Base-by-base conservation (phyloP, 306 rosid genomes). In the Vachellia collinsii region DNA sequence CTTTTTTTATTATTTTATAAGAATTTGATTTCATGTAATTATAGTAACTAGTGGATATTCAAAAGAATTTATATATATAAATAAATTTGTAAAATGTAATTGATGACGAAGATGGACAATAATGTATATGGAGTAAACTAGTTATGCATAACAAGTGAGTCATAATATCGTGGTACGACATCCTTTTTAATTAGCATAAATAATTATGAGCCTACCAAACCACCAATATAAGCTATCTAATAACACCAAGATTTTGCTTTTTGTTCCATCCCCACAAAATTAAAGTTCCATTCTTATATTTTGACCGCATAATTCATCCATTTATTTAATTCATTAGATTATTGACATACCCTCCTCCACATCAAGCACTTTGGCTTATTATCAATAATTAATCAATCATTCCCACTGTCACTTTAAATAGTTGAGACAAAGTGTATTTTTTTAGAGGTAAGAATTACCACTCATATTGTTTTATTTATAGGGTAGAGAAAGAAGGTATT, bases 161-260 rank as follows among this genome's bases (percentile, higher is more conserved):
- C 79, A 81, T 78, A 87, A 81, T 78, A 87, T 88, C 83, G 82
- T 82, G 77, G 86, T 84, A 84, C 86, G 82, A 79, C 80, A 39
- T 51, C 84, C 89, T 88, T 88, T 88, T 85, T 76, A 29, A 29
- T 29, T 29, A 80, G 82, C 71, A 77, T 81, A 67, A 29, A 83
- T 83, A 61, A 85, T 79, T 71, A 59, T 68, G 81, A 86, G 70
- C 48, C 48, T 56, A 14, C 50, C 86, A 77, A 42, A 68, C 72
- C 42, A 62, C 82, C 74, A 59, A 79, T 82, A 77, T 82, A 77
- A 59, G 37, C 74, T 54, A 80, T 82, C 58, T 75, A 70, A 79
- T 10, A 10, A 81, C 82, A 50, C 85, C 77, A 72, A 77, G 83
- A 82, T 75, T 23, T 75, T 42, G 65, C 88, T 84, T 87, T 85